A percentile compares a stretch with the other conserved stretches of the same genome.
These are phyloP conservation scores for Suillus weaverae DNA, from an alignment of 768 basidiomycete species.

Conservation along the genomic window DNA sequence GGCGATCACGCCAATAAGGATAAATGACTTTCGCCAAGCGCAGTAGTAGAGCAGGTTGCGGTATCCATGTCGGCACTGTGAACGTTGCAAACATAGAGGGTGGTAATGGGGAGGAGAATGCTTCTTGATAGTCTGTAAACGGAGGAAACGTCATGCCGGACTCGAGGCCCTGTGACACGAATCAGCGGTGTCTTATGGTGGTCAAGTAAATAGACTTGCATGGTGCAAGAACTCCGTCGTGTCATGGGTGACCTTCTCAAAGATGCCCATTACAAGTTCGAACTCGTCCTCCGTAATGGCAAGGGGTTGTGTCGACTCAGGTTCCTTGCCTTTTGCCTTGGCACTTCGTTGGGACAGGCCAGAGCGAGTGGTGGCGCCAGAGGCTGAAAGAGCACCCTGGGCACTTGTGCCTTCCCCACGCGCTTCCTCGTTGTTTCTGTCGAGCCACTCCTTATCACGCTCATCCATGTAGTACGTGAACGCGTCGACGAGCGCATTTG, in stretches of 20 bases:
- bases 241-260: slow-evolving; percentile 89
- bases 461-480: slow-evolving; percentile 96
- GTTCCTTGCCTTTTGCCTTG: slow-evolving; percentile 84
- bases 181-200: slow-evolving; percentile 5
- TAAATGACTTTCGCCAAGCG: slow-evolving; percentile 75
- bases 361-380: slow-evolving; percentile 53
- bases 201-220: slow-evolving; percentile 44
- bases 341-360: slow-evolving; percentile 55
- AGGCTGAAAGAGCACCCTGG: slow-evolving; percentile 63
- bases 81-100: slow-evolving; percentile 69
- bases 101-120: slow-evolving; percentile 59
- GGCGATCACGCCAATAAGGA: slow-evolving; percentile 88
- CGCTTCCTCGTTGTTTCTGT: slow-evolving; percentile 85
- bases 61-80: slow-evolving; percentile 66
- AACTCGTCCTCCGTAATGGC: slow-evolving; percentile 88
- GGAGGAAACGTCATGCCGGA: slow-evolving; percentile 69
- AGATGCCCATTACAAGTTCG: slow-evolving; percentile 91
- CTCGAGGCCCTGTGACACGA: slow-evolving; percentile 51
- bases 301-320: slow-evolving; percentile 63
- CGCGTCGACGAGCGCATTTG: slow-evolving; percentile 63
- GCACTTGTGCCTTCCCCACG: slow-evolving; percentile 83
- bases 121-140: slow-evolving; percentile 71
- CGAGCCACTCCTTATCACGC: slow-evolving; percentile 92
- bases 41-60: slow-evolving; percentile 57
- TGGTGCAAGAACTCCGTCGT: slow-evolving; percentile 88